These are phyloP conservation scores for Lactarius pseudohatsudake DNA, from an alignment of 768 basidiomycete species.

Conservation along the genomic window DNA sequence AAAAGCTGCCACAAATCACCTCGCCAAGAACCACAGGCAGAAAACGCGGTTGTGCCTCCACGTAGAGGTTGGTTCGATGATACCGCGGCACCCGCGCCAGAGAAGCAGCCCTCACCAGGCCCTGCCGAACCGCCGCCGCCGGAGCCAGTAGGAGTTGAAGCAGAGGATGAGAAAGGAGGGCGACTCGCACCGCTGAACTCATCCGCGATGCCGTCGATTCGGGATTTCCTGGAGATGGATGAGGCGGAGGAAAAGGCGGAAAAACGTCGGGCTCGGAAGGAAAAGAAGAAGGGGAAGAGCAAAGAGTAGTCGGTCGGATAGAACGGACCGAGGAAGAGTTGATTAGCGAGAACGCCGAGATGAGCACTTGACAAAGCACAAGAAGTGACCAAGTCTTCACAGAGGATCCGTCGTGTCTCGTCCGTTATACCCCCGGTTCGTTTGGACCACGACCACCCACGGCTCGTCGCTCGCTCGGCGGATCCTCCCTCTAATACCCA, in stretches of 20 bases:
- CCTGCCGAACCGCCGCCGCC: constrained; percentile 21
- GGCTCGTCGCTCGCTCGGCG: constrained; percentile 49
- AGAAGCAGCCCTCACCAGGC: constrained; percentile 5
- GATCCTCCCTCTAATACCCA: constrained; percentile 44
- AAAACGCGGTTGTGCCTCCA: neutral
- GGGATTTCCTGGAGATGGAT: constrained; percentile 78
- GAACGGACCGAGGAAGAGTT: neutral
- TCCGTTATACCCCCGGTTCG: constrained; percentile 46
- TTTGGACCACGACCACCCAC: constrained; percentile 42
- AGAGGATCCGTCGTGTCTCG: constrained; percentile 53
- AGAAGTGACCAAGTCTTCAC: neutral
- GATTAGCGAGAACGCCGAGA: too few species aligned
- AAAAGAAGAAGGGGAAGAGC: constrained; percentile 59
- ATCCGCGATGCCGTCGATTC: constrained; percentile 81
- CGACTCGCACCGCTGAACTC: constrained; percentile 75
- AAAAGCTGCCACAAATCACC: neutral
- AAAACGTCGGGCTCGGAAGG: constrained; percentile 73
- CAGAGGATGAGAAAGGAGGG: constrained; percentile 45
- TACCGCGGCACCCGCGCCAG: constrained; percentile 1
- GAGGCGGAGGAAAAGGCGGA: constrained; percentile 60
- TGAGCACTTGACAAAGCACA: too few species aligned
- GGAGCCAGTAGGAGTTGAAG: constrained; percentile 42
- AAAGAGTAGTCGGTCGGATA: constrained; percentile 25
- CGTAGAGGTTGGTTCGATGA: constrained; percentile 25
- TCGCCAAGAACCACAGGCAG: neutral